A percentile compares a stretch with the other conserved stretches of the same genome.
Conservation (phyloP, 768 basidiomycete genomes). For the Mycena vulgaris region DNA sequence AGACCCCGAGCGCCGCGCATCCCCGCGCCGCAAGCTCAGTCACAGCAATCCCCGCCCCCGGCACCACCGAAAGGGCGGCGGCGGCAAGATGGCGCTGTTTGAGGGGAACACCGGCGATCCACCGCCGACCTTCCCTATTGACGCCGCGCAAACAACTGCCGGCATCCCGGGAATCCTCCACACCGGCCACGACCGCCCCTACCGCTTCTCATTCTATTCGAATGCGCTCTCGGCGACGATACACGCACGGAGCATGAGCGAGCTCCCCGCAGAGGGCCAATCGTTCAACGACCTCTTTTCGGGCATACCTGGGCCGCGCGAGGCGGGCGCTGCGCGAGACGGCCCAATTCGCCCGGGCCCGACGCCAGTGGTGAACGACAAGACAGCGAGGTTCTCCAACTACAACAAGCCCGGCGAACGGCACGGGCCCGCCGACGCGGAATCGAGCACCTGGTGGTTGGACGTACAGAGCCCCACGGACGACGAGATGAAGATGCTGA, state of each 20-base stretch:
- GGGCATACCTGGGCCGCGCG: slow-evolving; percentile 55
- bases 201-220: slow-evolving; percentile 98
- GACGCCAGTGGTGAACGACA: slow-evolving; percentile 25
- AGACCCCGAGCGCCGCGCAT: slow-evolving; percentile 48
- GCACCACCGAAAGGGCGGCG: slow-evolving; percentile 67
- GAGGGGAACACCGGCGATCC: slow-evolving; percentile 71
- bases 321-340: slow-evolving; percentile 30
- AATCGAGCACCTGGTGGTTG: slow-evolving; percentile 96
- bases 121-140: slow-evolving; percentile 57
- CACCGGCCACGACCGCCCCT: slow-evolving; percentile 87
- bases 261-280: slow-evolving; percentile 95
- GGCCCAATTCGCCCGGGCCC: slow-evolving; percentile 36
- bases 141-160: slow-evolving; percentile 33
- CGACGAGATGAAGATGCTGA: slow-evolving; percentile 97
- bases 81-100: slow-evolving; percentile 93
- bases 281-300: slow-evolving; percentile 92
- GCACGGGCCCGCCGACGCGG: slow-evolving; percentile 58
- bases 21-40: slow-evolving; percentile 90
- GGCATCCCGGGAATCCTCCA: slow-evolving; percentile 53
- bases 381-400: slow-evolving; percentile 24
- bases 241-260: slow-evolving; percentile 92
- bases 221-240: slow-evolving; percentile 94
- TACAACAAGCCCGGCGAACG: slow-evolving; percentile 20
- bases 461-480: slow-evolving; percentile 95
- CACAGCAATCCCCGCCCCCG: slow-evolving; percentile 84